phyloP scores from a whole-genome alignment of 2,329 filamentous ascomycete genomes.

The Diplodia sapinea region DNA sequence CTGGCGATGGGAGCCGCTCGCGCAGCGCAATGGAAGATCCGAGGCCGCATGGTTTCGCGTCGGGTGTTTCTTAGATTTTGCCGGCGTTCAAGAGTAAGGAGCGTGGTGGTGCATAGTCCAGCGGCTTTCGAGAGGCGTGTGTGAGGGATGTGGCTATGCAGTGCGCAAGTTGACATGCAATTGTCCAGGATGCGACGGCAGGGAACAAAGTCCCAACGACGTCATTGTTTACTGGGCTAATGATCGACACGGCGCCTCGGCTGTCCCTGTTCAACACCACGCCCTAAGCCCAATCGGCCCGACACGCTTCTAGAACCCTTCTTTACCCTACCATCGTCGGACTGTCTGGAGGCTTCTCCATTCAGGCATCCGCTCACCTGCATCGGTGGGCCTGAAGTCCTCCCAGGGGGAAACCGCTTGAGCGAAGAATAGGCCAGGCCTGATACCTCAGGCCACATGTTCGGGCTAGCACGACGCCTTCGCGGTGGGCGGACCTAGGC shows the following conservation, averaged over 20 bases:
- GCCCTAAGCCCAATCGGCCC: not conserved
- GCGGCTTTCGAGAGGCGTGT: not conserved
- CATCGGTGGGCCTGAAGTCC: not conserved
- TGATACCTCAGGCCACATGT: not conserved
- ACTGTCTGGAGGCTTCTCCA: not conserved
- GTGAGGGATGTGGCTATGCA: not conserved
- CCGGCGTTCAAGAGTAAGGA: not conserved
- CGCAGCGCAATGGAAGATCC: conserved; percentile 13
- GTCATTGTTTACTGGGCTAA: not conserved
- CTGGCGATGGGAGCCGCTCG: conserved; percentile 9
- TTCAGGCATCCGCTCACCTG: not conserved
- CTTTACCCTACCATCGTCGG: not conserved
- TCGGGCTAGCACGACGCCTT: not conserved
- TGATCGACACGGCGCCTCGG: conserved; percentile 14
- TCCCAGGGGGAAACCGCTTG: not conserved
- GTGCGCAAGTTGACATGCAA: not conserved
- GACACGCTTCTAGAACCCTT: not conserved
- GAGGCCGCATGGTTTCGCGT: conserved; percentile 10
- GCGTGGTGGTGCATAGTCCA: not conserved
- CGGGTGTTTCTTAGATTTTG: not conserved
- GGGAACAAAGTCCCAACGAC: conserved; percentile 2
- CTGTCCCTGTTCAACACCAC: conserved; percentile 10
- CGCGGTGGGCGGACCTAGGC: too few species aligned
- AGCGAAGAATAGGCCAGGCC: not conserved
- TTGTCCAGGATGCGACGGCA: not conserved